Conservation (phyloP, 345 rosid genomes). For the Iberis pinnata region DNA sequence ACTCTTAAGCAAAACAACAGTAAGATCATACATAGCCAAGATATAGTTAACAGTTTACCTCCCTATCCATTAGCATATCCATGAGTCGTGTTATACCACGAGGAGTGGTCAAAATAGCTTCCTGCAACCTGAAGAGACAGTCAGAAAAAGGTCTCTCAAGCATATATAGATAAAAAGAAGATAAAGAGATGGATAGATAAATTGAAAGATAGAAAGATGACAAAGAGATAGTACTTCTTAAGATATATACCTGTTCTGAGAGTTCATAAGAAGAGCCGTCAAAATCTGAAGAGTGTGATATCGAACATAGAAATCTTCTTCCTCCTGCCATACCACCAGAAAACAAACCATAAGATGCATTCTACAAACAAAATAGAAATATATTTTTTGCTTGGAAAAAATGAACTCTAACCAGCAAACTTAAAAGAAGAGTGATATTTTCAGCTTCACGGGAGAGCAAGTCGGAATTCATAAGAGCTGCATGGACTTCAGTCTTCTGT, state of each 20-base stretch:
- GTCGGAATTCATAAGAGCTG: slow-evolving; percentile 95
- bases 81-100: slow-evolving; percentile 95
- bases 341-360: slow-evolving; percentile 1
- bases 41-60: slow-evolving; percentile 40
- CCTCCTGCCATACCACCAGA: slow-evolving; percentile 49
- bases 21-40: not conserved
- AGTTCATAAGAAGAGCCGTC: slow-evolving; percentile 89
- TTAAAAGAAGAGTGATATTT: slow-evolving; percentile 81
- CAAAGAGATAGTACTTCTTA: slow-evolving; percentile 5
- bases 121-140: slow-evolving; percentile 86
- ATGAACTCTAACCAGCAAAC: slow-evolving; percentile 60
- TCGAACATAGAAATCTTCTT: slow-evolving; percentile 93
- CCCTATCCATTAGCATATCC: slow-evolving; percentile 99
- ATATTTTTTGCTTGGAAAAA: not conserved
- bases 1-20: slow-evolving; percentile 6
- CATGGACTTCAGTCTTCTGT: slow-evolving; percentile 64
- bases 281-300: slow-evolving; percentile 91
- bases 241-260: slow-evolving; percentile 67
- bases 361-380: not conserved
- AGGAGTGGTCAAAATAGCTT: slow-evolving; percentile 92
- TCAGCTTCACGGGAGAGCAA: slow-evolving; percentile 89
- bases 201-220: slow-evolving; percentile 1
- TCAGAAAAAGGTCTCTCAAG: slow-evolving; percentile 33
- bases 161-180: slow-evolving; percentile 21
- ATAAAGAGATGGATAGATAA: not conserved